Evolutionary conservation across 306 rosid genomes (phyloP), one percentile per base, ranked within the genome.

Genomic region (Coriaria nepalensis): DNA sequence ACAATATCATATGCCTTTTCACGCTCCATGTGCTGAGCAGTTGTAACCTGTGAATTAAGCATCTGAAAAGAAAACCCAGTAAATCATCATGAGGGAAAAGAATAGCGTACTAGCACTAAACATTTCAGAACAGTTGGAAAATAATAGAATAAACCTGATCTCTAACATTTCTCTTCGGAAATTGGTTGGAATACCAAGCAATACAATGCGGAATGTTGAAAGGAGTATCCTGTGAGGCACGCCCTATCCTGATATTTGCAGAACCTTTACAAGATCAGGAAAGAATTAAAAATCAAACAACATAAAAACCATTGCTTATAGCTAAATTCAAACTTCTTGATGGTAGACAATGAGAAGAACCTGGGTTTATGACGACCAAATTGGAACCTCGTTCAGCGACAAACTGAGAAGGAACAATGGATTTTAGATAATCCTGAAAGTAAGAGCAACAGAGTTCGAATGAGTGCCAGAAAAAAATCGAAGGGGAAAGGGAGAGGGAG

Each of bases 391-490:
- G 76, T 57, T 90, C 95, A 45, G 82, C 56, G 59, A 85, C 59
- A 2, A 90, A 68, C 55, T 85, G 95, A 6, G 98, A 85, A 69
- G 98, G 98, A 11, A 79, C 87, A 35, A 80, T 95, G 37, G 98
- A 59, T 69, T 85, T 90, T 13, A 90, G 77, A 81, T 84, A 90
- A 71, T 90, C 98, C 95, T 90, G 78, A 46, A 62, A 56, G 49
- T 15, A 61, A 9, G 13, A 65, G n/a, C 32, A 8, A 54, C 6
- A 20, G 43, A 12, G 52, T n/a, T 14, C 15, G 8, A 20, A 45
- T 7, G 20, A 13, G 4, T 8, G 49, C 49, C 13, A 45, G 29
- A 5, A 44, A 55, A 35, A 13, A 6, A 12, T 43, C 43, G 5
- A n/a, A 8, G 43, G 33, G 8, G 20, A 8, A 12, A n/a, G 32